These are phyloP conservation scores for Aureobasidium sp. DNA, from an alignment of 2,329 filamentous ascomycete genomes.

Conservation along the genomic window DNA sequence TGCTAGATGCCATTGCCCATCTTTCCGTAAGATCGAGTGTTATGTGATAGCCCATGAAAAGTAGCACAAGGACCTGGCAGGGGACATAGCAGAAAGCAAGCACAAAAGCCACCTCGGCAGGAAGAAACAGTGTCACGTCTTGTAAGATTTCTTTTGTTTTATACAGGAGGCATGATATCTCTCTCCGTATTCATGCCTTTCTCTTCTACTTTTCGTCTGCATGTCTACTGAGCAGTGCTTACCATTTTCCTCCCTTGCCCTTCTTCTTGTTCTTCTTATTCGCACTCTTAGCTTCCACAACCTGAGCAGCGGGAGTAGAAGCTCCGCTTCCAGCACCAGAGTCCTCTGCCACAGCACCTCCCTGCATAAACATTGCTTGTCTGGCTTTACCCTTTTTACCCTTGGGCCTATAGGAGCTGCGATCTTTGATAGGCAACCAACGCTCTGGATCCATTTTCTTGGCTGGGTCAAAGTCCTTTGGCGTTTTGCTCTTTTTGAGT, in stretches of 20 bases:
- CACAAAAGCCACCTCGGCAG: too few species aligned
- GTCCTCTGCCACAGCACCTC: constrained; percentile 62
- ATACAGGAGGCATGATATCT: too few species aligned
- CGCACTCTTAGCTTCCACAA: constrained; percentile 36
- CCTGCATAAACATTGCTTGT: constrained; percentile 70
- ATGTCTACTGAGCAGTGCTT: neutral
- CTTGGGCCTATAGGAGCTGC: constrained; percentile 82
- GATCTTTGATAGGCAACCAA: constrained; percentile 85
- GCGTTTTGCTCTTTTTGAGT: constrained; percentile 54
- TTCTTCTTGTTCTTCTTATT: constrained; percentile 36
- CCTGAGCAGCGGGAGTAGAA: constrained; percentile 27
- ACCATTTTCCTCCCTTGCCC: constrained; percentile 22
- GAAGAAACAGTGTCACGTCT: too few species aligned
- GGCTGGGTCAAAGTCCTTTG: constrained; percentile 66
- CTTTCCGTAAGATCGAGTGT: too few species aligned
- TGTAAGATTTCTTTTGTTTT: too few species aligned
- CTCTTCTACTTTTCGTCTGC: too few species aligned
- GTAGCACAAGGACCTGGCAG: too few species aligned
- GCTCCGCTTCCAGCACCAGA: constrained; percentile 27
- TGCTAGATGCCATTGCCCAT: too few species aligned
- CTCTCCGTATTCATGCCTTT: too few species aligned
- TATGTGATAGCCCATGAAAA: too few species aligned
- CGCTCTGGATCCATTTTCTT: constrained; percentile 84
- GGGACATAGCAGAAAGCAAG: too few species aligned
- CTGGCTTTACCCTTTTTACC: constrained; percentile 74